Evolutionary conservation across 306 rosid species (phyloP).

Genomic region (Astragalus membranaceus): DNA sequence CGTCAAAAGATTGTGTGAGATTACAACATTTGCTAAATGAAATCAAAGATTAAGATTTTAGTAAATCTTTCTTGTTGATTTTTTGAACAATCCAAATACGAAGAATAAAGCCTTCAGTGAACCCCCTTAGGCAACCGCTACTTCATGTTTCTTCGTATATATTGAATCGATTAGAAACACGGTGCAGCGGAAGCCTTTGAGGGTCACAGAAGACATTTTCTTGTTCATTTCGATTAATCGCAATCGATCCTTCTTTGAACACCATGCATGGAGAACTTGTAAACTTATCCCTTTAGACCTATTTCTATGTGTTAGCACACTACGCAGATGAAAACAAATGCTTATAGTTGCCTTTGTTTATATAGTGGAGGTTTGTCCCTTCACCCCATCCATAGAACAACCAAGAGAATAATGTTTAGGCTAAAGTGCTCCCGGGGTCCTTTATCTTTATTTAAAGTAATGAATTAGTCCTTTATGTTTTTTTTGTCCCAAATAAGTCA

Average conservation of each 20-base stretch:
- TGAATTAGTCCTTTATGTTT: too few species aligned
- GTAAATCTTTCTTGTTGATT: background rate
- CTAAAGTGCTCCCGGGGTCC: too few species aligned
- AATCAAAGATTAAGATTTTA: too few species aligned
- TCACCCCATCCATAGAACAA: background rate
- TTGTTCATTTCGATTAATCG: background rate
- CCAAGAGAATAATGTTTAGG: background rate
- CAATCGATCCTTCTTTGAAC: background rate
- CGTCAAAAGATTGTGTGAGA: too few species aligned
- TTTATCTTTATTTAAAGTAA: too few species aligned
- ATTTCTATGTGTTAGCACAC: background rate
- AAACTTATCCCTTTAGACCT: background rate
- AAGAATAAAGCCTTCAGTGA: background rate
- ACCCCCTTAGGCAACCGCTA: background rate
- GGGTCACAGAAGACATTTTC: slow-evolving; percentile 10
- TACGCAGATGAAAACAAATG: background rate
- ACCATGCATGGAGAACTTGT: background rate
- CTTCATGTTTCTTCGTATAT: background rate
- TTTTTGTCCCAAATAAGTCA: too few species aligned
- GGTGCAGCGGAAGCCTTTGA: slow-evolving; percentile 14
- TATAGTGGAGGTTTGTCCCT: background rate
- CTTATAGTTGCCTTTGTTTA: background rate
- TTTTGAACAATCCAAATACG: background rate
- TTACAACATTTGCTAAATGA: too few species aligned
- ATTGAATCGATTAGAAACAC: background rate